phyloP scores from a whole-genome alignment of 768 basidiomycete genomes.

The Rhodocollybia butyracea region DNA sequence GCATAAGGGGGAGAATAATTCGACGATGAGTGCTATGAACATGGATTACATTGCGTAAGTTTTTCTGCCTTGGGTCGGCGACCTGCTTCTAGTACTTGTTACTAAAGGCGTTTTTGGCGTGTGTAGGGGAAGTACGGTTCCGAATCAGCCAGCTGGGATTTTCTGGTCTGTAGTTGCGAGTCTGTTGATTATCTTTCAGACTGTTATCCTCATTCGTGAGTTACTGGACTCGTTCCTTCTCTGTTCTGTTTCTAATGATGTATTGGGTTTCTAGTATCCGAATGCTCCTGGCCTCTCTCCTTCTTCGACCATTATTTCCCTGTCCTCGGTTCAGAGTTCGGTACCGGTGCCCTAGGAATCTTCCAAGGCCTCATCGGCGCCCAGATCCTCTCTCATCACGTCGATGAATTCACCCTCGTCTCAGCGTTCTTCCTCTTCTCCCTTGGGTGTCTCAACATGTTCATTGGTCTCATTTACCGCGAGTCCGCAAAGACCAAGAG shows the following conservation, averaged over 20 bases:
- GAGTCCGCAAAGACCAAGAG: constrained; percentile 58
- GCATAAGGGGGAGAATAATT: constrained; percentile 26
- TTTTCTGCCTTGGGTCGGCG: no score
- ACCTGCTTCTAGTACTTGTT: no score
- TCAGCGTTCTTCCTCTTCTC: constrained; percentile 91
- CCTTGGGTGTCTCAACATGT: constrained; percentile 84
- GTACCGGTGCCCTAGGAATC: constrained; percentile 82
- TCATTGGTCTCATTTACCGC: constrained; percentile 73
- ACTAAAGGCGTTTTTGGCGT: no score
- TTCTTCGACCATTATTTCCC: constrained; percentile 89
- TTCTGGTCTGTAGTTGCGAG: constrained; percentile 92
- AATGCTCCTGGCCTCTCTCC: constrained; percentile 72
- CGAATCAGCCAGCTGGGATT: constrained; percentile 84
- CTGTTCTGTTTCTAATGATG: neutral
- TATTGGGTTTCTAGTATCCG: constrained; percentile 48
- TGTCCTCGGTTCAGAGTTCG: constrained; percentile 79
- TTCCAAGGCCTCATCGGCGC: constrained; percentile 83
- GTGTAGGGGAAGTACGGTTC: constrained; percentile 72
- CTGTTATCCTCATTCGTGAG: constrained; percentile 60
- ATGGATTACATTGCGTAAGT: constrained; percentile 79
- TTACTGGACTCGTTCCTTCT: constrained; percentile 2
- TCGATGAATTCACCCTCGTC: constrained; percentile 86
- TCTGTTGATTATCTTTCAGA: constrained; percentile 84
- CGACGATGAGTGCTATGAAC: constrained; percentile 31
- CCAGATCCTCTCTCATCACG: constrained; percentile 71